Evolutionary conservation across 805 yeast species (phyloP), one percentile per base, ranked within the genome.

Genomic region (Allodekkera sacchari): DNA sequence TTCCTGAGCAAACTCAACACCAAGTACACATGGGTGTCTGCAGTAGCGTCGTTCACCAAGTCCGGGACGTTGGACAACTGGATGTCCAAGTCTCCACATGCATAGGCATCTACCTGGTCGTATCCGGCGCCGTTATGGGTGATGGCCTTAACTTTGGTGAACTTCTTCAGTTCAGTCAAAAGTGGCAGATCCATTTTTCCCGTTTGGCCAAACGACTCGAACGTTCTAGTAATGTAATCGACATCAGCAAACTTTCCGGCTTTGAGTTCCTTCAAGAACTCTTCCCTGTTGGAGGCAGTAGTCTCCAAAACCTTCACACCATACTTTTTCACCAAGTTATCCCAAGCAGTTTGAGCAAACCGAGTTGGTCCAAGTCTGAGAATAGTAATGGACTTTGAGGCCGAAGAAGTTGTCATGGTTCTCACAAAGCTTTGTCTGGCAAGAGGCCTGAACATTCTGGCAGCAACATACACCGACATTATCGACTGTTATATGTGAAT

Each of bases 271-370:
- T 45, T 24, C 18, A 67, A 36, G 44, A 68, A 63, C 45, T 67
- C 68, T 20, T 46, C 53, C 23, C 71, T 53, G 20, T 56, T 57
- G 5, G 58, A 48, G 5, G 68, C 61, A 12, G 55, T 57, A n/a
- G 64, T 40, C 16, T 64, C 52, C 17, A 76, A 50, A 10, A 77
- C 61, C 32, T 68, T 66, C 4, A 66, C 70, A 21, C 61, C 55
- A 18, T 42, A 30, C 6, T 42, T 39, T 13, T 27, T 14, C 7
- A 18, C 38, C 8, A 66, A 47, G 23, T 66, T 48, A 6, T 51
- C 46, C 89, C 92, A 83, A 27, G 76, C 78, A 18, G 66, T 60
- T 21, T 66, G 68, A 28, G 84, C 88, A 48, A 60, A 77, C 33
- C 55, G 52, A 32, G 76, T 64, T 9, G 67, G 63, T 9, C 87